These are phyloP conservation scores for Xylariaceae sp. DNA, from an alignment of 2,329 filamentous ascomycete genomes.

Conservation along the genomic window DNA sequence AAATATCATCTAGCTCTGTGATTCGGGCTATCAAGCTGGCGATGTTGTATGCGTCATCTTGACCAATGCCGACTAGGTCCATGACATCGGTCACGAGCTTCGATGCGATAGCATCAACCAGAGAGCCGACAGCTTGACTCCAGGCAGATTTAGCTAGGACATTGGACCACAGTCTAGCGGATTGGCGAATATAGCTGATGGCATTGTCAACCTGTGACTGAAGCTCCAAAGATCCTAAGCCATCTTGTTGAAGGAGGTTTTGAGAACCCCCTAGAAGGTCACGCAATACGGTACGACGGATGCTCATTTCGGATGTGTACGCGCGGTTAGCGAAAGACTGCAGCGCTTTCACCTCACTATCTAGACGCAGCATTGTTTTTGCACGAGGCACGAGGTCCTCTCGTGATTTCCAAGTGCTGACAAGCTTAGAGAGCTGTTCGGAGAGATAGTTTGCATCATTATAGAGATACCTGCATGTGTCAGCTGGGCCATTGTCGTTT, in stretches of 20 bases:
- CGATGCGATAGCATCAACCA: constrained; percentile 55
- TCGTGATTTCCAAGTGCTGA: constrained; percentile 49
- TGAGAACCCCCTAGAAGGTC: constrained; percentile 59
- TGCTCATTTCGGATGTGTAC: constrained; percentile 57
- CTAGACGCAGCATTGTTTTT: constrained; percentile 52
- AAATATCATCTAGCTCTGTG: constrained; percentile 58
- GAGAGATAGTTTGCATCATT: constrained; percentile 64
- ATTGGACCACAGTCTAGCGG: constrained; percentile 53
- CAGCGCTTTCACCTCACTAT: constrained; percentile 57
- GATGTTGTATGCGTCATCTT: constrained; percentile 61
- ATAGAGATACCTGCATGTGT: constrained; percentile 55
- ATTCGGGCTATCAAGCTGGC: constrained; percentile 55
- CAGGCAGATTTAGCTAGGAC: constrained; percentile 59
- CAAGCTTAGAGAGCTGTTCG: constrained; percentile 50
- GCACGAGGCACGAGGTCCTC: constrained; percentile 49
- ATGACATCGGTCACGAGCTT: constrained; percentile 60
- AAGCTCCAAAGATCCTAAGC: constrained; percentile 42
- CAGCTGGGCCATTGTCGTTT: neutral
- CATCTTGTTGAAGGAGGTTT: constrained; percentile 56
- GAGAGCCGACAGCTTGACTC: constrained; percentile 58
- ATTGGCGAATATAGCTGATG: constrained; percentile 47
- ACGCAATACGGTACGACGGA: constrained; percentile 57
- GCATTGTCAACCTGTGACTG: constrained; percentile 46
- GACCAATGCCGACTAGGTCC: constrained; percentile 57
- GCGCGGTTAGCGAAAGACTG: constrained; percentile 59